Evolutionary conservation across 805 yeast genomes (phyloP), one percentile per base, ranked within the genome.

Genomic region (Kodamaea fukazawae): DNA sequence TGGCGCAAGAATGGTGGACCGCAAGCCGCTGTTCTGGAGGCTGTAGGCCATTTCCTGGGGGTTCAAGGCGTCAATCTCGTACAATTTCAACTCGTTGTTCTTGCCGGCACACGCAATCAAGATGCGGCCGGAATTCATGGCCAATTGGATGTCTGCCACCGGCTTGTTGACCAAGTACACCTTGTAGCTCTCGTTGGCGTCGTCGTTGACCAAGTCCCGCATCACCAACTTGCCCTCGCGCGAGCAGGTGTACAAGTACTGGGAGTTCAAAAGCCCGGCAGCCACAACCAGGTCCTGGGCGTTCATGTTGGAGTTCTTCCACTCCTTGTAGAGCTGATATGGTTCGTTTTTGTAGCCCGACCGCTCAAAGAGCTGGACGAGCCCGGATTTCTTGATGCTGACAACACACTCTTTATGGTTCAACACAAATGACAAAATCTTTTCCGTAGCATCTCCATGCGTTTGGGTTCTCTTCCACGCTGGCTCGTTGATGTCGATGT

Each of bases 161-260:
- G 65, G 67, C 14, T 46, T 49, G 16, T 53, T 52, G 14, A 64
- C 48, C 28, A 47, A 39, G 40, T 51, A 59, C 2, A 53, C 57
- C 41, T 49, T 50, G 38, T 53, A 61, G 28, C 60, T 54, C 17
- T 50, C 55, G 32, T 58, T 51, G 18, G 58, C 60, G 45, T 65
- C 70, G 41, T 65, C 70, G 40, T 65, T 57, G 26, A 63, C 51
- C 34, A 65, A 47, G 40, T 65, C 70, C 13, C 67, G 54, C n/a
- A 65, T 43, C 10, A 63, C 50, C 16, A 65, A 42, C 34, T 57
- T 57, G n/a, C 70, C 70, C 17, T 58, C 63, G 14, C 39, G 40
- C 6, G 66, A 57, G 39, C 70, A 63, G 27, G 60, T 60, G 42
- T 55, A 62, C 29, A 65, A 49, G 44, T 49, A 64, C 41, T 55